Evolutionary conservation across 192 early-diverging fungal genomes (phyloP).

Genomic region (Powellomyces hirtus): DNA sequence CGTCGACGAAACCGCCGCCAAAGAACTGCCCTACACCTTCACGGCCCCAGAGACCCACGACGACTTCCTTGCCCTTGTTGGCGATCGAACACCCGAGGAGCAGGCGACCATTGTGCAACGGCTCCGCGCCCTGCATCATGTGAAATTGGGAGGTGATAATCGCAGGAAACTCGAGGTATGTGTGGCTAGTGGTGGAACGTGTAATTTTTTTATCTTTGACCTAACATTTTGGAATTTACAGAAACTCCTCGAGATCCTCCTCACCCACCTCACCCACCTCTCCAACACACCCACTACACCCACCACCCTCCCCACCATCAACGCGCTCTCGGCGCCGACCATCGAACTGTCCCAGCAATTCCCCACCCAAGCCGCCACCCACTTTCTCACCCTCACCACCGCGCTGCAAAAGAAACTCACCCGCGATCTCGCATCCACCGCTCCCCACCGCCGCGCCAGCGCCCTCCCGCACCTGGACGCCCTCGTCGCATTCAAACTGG

Average conservation of each 20-base stretch:
- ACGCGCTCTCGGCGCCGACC: conserved; percentile 25
- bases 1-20: conserved; percentile 30
- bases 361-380: conserved; percentile 9
- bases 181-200: not conserved
- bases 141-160: conserved; percentile 80
- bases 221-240: not conserved
- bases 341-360: conserved; percentile 33
- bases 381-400: conserved; percentile 9
- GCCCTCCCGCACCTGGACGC: not conserved
- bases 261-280: conserved; percentile 69
- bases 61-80: conserved; percentile 67
- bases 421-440: not conserved
- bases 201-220: too few relatives aligned
- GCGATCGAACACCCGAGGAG: conserved; percentile 63
- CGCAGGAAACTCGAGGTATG: conserved; percentile 64
- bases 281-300: conserved; percentile 48
- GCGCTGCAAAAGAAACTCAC: conserved; percentile 5
- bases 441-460: not conserved
- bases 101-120: conserved; percentile 74
- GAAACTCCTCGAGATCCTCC: conserved; percentile 61
- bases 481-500: conserved; percentile 63
- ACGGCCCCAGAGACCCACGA: conserved; percentile 70
- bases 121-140: conserved; percentile 79
- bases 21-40: conserved; percentile 83
- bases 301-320: conserved; percentile 21